Base-by-base conservation (phyloP, 2,329 filamentous ascomycete species). In the Phyllachora maydis region DNA sequence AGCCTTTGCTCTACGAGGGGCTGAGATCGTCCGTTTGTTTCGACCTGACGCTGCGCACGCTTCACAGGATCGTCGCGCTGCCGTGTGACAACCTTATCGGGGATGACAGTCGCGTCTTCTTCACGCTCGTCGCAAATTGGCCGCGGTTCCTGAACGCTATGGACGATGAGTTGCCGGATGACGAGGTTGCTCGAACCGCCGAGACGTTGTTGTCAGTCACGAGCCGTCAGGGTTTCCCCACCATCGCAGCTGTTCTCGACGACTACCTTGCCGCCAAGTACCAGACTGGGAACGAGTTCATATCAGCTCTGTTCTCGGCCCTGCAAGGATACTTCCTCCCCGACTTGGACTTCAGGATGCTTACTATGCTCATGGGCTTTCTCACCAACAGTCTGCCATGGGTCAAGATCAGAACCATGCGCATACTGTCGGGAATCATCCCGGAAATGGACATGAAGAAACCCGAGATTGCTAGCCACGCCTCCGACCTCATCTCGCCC, bases 351-450 rank as follows among this genome's bases (percentile, higher is more conserved):
- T 81, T 90, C 35, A 65, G 71, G 29, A 78, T 79, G 54, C 50
- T 98, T 8, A 79, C 82, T 1, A 93, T 92, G 50, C 52, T 95
- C 20, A 78, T 95, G 48, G 82, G 88, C 2, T 61, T 93, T 22
- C 57, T 98, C 25, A 92, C 83, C 9, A 98, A 98, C 40, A 74
- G 72, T 16, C 63, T 74, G 1, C 63, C 77, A 3, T 93, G 82
- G 78, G 77, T 95, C 45, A 90, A 91, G 43, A 57, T 83, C 20
- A 85, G 88, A 51, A 82, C 78, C 0, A 91, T 98, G 77, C 73
- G 79, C 29, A 70, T 95, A 8, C 63, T 98, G 0, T 77, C 77
- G 38, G 63, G 77, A 11, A 55, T 92, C 28, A 76, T 98, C 22
- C 79, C 82, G 0, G 74, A 85, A 25, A 76, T 93, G 16, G 83